These are phyloP conservation scores for Gliomastix tumulicola DNA, from an alignment of 2,329 filamentous ascomycete species.

Conservation along the genomic window DNA sequence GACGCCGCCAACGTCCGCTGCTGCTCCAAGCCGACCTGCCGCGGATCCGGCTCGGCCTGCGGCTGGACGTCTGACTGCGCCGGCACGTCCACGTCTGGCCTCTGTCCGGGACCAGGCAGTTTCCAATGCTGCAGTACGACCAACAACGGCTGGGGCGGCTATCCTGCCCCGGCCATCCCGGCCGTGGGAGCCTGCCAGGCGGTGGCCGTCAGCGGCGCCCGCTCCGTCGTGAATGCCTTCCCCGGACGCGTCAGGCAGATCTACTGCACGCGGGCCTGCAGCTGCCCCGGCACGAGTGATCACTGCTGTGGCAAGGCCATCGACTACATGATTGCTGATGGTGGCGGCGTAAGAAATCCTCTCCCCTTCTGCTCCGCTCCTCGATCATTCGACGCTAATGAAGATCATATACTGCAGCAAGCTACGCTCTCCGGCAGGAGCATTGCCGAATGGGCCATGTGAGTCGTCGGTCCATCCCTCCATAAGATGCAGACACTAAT, in stretches of 20 bases:
- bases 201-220: slow-evolving; percentile 24
- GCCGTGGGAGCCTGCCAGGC: slow-evolving; percentile 24
- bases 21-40: slow-evolving; percentile 31
- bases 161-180: slow-evolving; percentile 23
- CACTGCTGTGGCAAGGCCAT: slow-evolving; percentile 29
- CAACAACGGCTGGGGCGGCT: slow-evolving; percentile 24
- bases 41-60: slow-evolving; percentile 24
- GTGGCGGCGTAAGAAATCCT: slow-evolving; percentile 22
- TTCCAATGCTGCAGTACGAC: slow-evolving; percentile 29
- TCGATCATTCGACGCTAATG: too few relatives aligned
- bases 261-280: slow-evolving; percentile 22
- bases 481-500: too few relatives aligned
- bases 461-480: too few relatives aligned
- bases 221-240: slow-evolving; percentile 23
- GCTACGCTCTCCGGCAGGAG: slow-evolving; percentile 28
- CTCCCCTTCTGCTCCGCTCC: too few relatives aligned
- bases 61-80: slow-evolving; percentile 28
- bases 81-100: slow-evolving; percentile 16
- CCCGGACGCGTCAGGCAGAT: slow-evolving; percentile 26
- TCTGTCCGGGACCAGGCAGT: slow-evolving; percentile 27
- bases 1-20: slow-evolving; percentile 29
- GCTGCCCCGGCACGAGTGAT: slow-evolving; percentile 21
- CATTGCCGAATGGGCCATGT: slow-evolving; percentile 43
- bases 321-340: slow-evolving; percentile 29
- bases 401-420: slow-evolving; percentile 16